Conservation (phyloP, 805 yeast genomes). For the Kodamaea leandrae region DNA sequence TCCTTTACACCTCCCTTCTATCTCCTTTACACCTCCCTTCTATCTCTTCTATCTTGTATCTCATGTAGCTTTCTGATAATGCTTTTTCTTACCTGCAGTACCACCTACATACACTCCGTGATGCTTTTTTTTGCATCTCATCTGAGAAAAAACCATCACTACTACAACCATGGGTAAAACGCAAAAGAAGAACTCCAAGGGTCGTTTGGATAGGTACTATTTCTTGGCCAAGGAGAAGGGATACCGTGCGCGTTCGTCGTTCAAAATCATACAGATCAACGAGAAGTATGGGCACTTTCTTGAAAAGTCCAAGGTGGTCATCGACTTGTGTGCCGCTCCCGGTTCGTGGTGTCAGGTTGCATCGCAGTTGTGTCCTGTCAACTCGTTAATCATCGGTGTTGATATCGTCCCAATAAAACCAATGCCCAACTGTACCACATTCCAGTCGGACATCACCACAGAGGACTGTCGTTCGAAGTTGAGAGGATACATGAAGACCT, state of each 20-base stretch:
- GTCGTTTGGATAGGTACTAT: conserved; percentile 98
- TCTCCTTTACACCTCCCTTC: not conserved
- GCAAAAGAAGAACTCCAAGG: conserved; percentile 94
- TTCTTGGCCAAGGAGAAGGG: conserved; percentile 97
- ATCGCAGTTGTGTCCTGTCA: conserved; percentile 84
- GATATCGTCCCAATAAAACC: conserved; percentile 97
- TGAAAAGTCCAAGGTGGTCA: conserved; percentile 91
- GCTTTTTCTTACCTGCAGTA: too few species aligned
- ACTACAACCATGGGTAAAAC: conserved; percentile 93
- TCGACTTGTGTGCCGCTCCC: conserved; percentile 98
- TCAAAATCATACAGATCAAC: conserved; percentile 90
- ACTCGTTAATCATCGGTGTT: conserved; percentile 95
- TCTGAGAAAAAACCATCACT: conserved; percentile 2
- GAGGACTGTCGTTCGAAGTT: conserved; percentile 94
- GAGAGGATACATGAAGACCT: conserved; percentile 94
- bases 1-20: not conserved
- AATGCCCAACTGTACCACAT: conserved; percentile 90
- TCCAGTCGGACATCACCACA: conserved; percentile 96
- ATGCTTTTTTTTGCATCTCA: not conserved
- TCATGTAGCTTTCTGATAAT: too few species aligned
- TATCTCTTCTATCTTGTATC: too few species aligned
- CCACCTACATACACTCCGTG: not conserved
- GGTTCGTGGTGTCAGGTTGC: conserved; percentile 99
- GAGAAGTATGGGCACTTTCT: conserved; percentile 95
- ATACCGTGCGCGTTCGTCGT: conserved; percentile 97